phyloP scores from a whole-genome alignment of 2,329 filamentous ascomycete species.

The Xylariaceae sp. region DNA sequence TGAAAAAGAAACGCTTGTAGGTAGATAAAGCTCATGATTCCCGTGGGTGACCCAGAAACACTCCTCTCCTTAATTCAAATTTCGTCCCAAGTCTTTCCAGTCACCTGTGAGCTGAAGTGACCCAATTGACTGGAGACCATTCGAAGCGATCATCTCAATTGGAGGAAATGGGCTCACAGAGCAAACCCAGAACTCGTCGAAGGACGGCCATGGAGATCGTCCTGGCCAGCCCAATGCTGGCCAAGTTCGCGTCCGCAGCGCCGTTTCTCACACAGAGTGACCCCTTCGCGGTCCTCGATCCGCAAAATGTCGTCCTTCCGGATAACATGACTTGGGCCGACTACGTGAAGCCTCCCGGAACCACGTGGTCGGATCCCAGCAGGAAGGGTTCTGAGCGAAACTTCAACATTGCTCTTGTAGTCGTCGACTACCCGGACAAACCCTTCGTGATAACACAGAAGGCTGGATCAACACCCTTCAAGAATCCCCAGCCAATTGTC shows the following conservation, averaged over 20 bases:
- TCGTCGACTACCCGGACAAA: slow-evolving; percentile 46
- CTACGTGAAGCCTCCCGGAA: slow-evolving; percentile 42
- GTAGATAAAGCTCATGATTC: slow-evolving; percentile 14
- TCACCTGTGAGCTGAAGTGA: slow-evolving; percentile 7
- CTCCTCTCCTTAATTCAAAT: neutral
- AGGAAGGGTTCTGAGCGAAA: slow-evolving; percentile 43
- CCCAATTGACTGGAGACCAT: slow-evolving; percentile 6
- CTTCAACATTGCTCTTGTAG: slow-evolving; percentile 52
- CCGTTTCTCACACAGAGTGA: slow-evolving; percentile 26
- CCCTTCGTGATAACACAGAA: slow-evolving; percentile 45
- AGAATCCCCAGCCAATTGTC: slow-evolving; percentile 43
- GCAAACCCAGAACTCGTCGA: slow-evolving; percentile 1
- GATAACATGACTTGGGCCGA: slow-evolving; percentile 51
- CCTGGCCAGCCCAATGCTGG: slow-evolving; percentile 18
- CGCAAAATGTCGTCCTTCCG: slow-evolving; percentile 48
- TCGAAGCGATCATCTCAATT: slow-evolving; percentile 3
- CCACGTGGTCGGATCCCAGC: slow-evolving; percentile 42
- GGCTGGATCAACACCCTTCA: slow-evolving; percentile 44
- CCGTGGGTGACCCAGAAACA: neutral
- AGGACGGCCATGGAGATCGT: slow-evolving; percentile 15
- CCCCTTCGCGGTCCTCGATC: slow-evolving; percentile 46
- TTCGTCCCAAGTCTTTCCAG: neutral
- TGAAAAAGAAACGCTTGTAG: neutral
- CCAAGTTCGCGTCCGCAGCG: slow-evolving; percentile 15
- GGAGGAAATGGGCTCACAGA: slow-evolving; percentile 21